A percentile compares a stretch with the other conserved stretches of the same genome.
Evolutionary conservation across 768 basidiomycete genomes (phyloP).

Genomic region (Imleria badia): DNA sequence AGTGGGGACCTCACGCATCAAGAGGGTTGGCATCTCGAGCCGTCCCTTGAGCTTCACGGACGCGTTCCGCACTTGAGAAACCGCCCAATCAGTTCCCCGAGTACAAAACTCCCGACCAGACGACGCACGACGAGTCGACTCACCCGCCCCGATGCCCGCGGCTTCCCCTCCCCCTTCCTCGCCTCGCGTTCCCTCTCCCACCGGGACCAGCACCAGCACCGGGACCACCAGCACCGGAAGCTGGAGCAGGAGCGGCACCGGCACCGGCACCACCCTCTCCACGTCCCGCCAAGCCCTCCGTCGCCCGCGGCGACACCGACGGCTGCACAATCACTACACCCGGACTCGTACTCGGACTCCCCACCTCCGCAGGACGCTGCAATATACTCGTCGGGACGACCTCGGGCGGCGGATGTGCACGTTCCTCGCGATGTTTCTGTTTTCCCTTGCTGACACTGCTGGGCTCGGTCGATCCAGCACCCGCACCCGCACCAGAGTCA

Average conservation of each 20-base stretch:
- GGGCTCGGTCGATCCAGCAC: neutral
- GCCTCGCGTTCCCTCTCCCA: slow-evolving; percentile 23
- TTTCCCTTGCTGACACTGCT: slow-evolving; percentile 6
- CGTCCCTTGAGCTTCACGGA: too few relatives aligned
- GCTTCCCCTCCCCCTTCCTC: slow-evolving; percentile 34
- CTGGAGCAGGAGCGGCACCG: neutral
- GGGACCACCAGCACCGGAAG: too few relatives aligned
- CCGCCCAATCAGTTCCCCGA: too few relatives aligned
- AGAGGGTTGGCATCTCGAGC: too few relatives aligned
- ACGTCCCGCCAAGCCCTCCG: slow-evolving; percentile 1
- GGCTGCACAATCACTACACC: slow-evolving; percentile 12
- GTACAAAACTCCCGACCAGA: too few relatives aligned
- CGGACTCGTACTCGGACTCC: neutral
- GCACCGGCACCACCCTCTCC: slow-evolving; percentile 1
- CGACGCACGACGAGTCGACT: too few relatives aligned
- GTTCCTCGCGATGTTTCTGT: slow-evolving; percentile 19
- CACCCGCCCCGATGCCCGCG: slow-evolving; percentile 30
- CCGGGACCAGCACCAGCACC: neutral
- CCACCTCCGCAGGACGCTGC: slow-evolving; percentile 23
- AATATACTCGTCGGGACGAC: slow-evolving; percentile 24
- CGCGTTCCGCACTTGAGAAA: too few relatives aligned
- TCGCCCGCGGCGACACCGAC: slow-evolving; percentile 8
- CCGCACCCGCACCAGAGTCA: slow-evolving; percentile 3
- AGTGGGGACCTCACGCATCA: too few relatives aligned
- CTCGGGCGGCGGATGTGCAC: neutral